Percentiles rank a stretch among this genome's conserved stretches.
These are phyloP conservation scores for Parietaria judaica DNA, from an alignment of 306 rosid genomes.

Conservation along the genomic window DNA sequence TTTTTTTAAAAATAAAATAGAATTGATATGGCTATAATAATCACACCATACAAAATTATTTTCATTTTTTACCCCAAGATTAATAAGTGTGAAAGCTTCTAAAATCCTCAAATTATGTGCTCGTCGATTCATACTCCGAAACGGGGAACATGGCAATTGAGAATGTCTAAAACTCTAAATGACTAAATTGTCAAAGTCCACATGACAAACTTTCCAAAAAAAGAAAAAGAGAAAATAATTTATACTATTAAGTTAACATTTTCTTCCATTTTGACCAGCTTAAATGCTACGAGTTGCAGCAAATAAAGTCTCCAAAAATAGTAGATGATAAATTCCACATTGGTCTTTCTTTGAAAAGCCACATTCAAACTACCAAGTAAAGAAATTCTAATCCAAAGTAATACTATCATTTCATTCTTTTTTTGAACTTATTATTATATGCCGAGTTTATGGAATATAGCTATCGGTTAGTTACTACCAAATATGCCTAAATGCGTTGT, in stretches of 20 bases:
- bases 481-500: neutral
- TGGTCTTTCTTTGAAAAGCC: neutral
- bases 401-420: neutral
- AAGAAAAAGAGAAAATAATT: neutral
- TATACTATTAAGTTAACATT: neutral
- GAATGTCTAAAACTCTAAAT: neutral
- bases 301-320: neutral
- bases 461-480: no score
- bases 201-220: neutral
- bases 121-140: no score
- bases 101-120: no score
- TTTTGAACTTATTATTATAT: neutral
- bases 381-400: no score
- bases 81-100: no score
- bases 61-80: no score
- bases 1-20: no score
- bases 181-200: conserved; percentile 9
- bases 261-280: neutral
- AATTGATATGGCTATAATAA: no score
- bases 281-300: neutral
- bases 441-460: neutral
- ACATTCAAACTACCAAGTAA: neutral
- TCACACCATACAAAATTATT: no score
- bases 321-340: neutral
- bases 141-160: conserved; percentile 4